These are phyloP conservation scores for Atkinsonella hypoxylon DNA, from an alignment of 2,329 filamentous ascomycete genomes.

Conservation along the genomic window DNA sequence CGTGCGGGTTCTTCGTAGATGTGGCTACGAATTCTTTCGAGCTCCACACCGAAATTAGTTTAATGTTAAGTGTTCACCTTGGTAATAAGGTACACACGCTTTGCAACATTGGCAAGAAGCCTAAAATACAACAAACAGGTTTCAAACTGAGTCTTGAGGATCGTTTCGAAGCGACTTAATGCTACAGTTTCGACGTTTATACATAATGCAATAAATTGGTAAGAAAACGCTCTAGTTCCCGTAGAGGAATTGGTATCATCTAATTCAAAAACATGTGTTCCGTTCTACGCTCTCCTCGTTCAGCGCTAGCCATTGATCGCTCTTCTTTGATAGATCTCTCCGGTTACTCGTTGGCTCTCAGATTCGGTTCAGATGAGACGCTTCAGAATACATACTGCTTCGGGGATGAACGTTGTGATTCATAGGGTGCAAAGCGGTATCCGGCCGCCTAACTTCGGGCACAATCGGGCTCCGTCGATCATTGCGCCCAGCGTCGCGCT, in stretches of 20 bases:
- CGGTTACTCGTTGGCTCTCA: slow-evolving; percentile 12
- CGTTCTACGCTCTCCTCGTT: not conserved
- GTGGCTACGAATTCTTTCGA: not conserved
- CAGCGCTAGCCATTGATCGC: not conserved
- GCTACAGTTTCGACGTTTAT: not conserved
- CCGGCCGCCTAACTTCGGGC: slow-evolving; percentile 41
- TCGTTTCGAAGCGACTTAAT: not conserved
- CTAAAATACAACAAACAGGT: too few relatives aligned
- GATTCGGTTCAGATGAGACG: slow-evolving; percentile 38
- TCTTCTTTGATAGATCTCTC: not conserved
- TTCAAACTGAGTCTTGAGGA: not conserved
- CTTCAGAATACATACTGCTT: slow-evolving; percentile 34
- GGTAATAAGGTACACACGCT: too few relatives aligned
- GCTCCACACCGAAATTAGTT: not conserved
- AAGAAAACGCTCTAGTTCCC: not conserved
- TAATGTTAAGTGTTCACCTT: not conserved
- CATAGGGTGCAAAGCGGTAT: slow-evolving; percentile 45
- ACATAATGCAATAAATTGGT: not conserved
- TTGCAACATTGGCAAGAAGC: too few relatives aligned
- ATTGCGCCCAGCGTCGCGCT: slow-evolving; percentile 17
- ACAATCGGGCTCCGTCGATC: slow-evolving; percentile 41
- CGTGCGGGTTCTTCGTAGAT: not conserved
- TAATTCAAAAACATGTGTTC: not conserved
- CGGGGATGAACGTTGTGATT: slow-evolving; percentile 16
- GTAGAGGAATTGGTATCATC: slow-evolving; percentile 4